Percentiles rank a stretch among this genome's conserved stretches.
These are phyloP conservation scores for Limnanthes douglasii DNA, from an alignment of 345 rosid genomes.

Conservation along the genomic window DNA sequence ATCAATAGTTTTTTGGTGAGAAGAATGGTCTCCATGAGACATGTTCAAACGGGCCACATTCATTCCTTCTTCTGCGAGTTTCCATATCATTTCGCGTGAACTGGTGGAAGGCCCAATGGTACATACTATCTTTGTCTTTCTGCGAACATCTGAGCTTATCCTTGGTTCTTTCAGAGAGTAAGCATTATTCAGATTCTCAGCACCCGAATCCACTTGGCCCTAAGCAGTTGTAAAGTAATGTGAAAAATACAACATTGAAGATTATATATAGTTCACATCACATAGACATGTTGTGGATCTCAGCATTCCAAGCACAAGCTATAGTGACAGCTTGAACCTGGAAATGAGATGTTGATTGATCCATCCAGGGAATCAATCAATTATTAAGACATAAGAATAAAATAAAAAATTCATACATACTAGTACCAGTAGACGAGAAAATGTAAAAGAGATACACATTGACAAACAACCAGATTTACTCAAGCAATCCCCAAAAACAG, in stretches of 20 bases:
- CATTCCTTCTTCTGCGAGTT: conserved; percentile 84
- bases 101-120: conserved; percentile 97
- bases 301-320: not conserved
- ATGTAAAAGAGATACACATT: not conserved
- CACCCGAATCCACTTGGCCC: conserved; percentile 25
- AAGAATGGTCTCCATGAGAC: conserved; percentile 95
- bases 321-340: not conserved
- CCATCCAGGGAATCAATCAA: not conserved
- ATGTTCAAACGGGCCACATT: conserved; percentile 91
- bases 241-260: conserved; percentile 4
- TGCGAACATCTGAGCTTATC: conserved; percentile 18
- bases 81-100: conserved; percentile 93
- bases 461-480: not conserved
- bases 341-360: not conserved
- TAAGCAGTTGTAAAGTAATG: no score
- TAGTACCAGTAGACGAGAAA: no score
- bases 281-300: not conserved
- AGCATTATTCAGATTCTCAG: conserved; percentile 15
- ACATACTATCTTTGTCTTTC: conserved; percentile 90
- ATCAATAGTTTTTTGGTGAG: conserved; percentile 80
- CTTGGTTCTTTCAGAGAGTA: conserved; percentile 16
- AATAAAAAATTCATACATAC: not conserved
- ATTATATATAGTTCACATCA: not conserved
- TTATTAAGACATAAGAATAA: not conserved
- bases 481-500: not conserved